Conservation (phyloP, 192 early-diverging fungal genomes). For the Mortierella hygrophila region DNA sequence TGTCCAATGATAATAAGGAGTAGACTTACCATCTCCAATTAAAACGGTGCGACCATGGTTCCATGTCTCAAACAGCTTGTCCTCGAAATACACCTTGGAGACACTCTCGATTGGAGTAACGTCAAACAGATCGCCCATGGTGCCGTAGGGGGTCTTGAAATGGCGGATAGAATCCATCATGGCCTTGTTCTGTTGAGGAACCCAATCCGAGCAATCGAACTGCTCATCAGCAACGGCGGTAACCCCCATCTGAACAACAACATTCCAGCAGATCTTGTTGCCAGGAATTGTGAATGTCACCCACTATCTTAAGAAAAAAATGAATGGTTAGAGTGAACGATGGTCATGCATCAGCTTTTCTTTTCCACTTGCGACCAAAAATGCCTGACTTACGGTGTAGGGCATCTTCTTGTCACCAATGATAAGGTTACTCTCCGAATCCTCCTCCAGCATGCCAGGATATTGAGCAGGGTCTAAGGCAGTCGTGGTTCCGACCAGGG, state of each 20-base stretch:
- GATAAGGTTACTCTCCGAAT: neutral
- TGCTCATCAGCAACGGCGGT: neutral
- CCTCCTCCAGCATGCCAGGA: conserved; percentile 1
- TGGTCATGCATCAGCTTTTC: too few relatives aligned
- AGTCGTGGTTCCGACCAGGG: conserved; percentile 14
- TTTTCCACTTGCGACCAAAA: too few relatives aligned
- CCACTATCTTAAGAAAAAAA: conserved; percentile 7
- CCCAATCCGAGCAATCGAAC: conserved; percentile 27
- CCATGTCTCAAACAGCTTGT: neutral
- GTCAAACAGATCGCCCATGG: conserved; percentile 14
- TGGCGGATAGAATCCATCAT: conserved; percentile 14
- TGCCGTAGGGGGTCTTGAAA: conserved; percentile 16
- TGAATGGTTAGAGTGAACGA: too few relatives aligned
- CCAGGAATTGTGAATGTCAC: conserved; percentile 9
- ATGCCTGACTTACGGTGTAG: neutral
- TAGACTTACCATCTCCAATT: neutral
- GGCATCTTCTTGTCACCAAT: conserved; percentile 9
- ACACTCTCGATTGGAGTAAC: conserved; percentile 5
- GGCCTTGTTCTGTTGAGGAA: neutral
- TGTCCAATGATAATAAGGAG: too few relatives aligned
- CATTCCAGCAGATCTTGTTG: conserved; percentile 28
- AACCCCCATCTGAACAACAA: conserved; percentile 7
- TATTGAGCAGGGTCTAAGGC: neutral
- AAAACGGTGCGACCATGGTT: neutral
- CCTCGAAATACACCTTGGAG: conserved; percentile 18